phyloP scores from a whole-genome alignment of 768 basidiomycete species.

The Pisolithus sp. region DNA sequence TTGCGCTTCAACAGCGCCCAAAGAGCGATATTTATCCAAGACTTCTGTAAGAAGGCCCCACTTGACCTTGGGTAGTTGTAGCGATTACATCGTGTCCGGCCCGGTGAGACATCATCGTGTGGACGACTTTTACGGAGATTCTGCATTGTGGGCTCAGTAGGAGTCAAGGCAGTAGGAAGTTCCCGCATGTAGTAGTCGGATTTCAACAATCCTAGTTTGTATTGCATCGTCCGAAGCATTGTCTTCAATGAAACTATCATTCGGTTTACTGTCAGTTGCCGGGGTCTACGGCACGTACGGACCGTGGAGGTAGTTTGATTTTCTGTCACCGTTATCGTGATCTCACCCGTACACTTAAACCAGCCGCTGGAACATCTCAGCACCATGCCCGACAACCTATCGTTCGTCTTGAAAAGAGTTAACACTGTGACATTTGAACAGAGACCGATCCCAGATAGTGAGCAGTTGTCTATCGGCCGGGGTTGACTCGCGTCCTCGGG shows the following conservation, averaged over 20 bases:
- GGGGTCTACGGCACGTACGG: not conserved
- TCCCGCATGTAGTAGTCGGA: conserved; percentile 45
- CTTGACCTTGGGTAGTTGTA: conserved; percentile 54
- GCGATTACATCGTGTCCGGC: conserved; percentile 23
- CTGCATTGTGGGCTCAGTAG: conserved; percentile 20
- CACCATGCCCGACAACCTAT: conserved; percentile 67
- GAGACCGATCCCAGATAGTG: conserved; percentile 69
- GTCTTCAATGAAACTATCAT: conserved; percentile 3
- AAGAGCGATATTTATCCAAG: conserved; percentile 52
- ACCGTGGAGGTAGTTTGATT: not conserved
- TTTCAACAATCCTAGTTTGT: conserved; percentile 72
- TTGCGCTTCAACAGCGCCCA: conserved; percentile 92
- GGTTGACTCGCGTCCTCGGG: not conserved
- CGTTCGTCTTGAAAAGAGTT: conserved; percentile 68
- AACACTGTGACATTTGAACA: conserved; percentile 67
- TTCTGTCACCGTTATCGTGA: not conserved
- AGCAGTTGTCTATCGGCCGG: conserved; percentile 11
- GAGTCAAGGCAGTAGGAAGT: conserved; percentile 22
- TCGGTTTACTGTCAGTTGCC: too few species aligned
- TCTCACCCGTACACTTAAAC: too few species aligned
- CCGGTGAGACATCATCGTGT: conserved; percentile 13
- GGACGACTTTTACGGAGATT: conserved; percentile 17
- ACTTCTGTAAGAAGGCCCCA: conserved; percentile 26
- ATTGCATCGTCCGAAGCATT: conserved; percentile 13
- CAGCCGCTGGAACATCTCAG: not conserved